Evolutionary conservation across 1,284 basidiomycete genomes (phyloP).

Genomic region (Macrocybe sp.): DNA sequence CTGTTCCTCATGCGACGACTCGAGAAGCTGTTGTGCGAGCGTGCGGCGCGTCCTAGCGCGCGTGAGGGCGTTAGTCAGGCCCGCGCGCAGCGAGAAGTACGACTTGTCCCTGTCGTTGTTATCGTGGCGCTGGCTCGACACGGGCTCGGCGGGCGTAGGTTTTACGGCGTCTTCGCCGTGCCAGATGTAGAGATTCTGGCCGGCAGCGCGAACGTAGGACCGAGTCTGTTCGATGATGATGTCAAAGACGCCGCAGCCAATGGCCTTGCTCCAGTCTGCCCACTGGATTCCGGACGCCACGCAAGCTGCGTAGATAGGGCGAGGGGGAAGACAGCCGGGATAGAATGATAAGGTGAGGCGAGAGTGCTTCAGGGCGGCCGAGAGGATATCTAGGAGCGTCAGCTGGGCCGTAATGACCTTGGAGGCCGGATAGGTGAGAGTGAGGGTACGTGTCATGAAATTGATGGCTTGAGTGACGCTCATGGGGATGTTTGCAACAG

Average conservation of each 20-base stretch:
- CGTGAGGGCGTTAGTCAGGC: conserved; percentile 10
- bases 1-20: conserved; percentile 52
- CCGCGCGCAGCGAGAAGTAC: background rate
- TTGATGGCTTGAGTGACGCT: conserved; percentile 38
- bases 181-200: too few relatives aligned
- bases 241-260: conserved; percentile 62
- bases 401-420: conserved; percentile 27
- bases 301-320: conserved; percentile 59
- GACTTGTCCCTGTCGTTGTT: conserved; percentile 11
- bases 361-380: conserved; percentile 45
- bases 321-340: conserved; percentile 51
- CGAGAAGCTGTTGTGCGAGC: conserved; percentile 58
- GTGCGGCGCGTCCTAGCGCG: conserved; percentile 28
- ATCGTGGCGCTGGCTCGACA: conserved; percentile 28
- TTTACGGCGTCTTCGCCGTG: too few relatives aligned
- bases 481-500: conserved; percentile 48
- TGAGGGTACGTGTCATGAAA: conserved; percentile 62
- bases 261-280: conserved; percentile 62
- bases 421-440: conserved; percentile 60
- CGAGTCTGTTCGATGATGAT: conserved; percentile 62
- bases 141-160: too few relatives aligned
- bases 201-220: conserved; percentile 48
- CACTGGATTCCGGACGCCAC: conserved; percentile 58
- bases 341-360: conserved; percentile 60
- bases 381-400: conserved; percentile 20